These are phyloP conservation scores for Cotoneaster glaucophyllus DNA, from an alignment of 306 rosid genomes.

Conservation along the genomic window DNA sequence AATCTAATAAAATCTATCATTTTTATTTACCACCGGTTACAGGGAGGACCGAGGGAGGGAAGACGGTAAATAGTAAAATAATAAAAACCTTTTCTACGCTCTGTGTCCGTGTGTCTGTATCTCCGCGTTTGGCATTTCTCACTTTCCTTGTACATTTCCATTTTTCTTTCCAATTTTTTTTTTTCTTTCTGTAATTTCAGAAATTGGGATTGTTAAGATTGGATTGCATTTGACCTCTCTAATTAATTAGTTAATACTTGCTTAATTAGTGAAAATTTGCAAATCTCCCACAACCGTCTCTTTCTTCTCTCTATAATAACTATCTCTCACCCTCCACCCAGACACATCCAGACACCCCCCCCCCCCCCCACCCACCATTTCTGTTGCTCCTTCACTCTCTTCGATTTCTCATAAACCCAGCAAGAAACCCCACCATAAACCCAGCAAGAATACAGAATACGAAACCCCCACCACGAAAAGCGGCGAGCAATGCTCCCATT, in stretches of 20 bases:
- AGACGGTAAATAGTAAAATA: not conserved
- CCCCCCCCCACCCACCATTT: not conserved
- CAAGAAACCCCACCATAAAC: not conserved
- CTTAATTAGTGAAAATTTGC: not conserved
- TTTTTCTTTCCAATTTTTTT: not conserved
- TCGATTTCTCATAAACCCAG: slow-evolving; percentile 7
- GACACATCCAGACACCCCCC: not conserved
- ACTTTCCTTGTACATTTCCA: not conserved
- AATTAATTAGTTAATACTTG: not conserved
- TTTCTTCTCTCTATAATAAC: not conserved
- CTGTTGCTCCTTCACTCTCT: not conserved
- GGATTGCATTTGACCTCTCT: not conserved
- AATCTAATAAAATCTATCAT: too few relatives aligned
- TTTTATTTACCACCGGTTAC: not conserved
- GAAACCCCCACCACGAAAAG: not conserved
- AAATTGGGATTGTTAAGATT: not conserved
- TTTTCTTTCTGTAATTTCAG: not conserved
- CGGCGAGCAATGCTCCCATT: slow-evolving; percentile 23
- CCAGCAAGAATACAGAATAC: not conserved
- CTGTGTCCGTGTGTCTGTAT: not conserved
- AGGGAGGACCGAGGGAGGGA: not conserved
- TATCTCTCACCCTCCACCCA: not conserved
- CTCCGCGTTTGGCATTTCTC: not conserved
- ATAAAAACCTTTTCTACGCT: not conserved
- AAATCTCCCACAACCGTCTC: not conserved